Percentiles rank a stretch among this genome's conserved stretches.
phyloP scores from a whole-genome alignment of 805 yeast genomes.

The Candida succiphila region DNA sequence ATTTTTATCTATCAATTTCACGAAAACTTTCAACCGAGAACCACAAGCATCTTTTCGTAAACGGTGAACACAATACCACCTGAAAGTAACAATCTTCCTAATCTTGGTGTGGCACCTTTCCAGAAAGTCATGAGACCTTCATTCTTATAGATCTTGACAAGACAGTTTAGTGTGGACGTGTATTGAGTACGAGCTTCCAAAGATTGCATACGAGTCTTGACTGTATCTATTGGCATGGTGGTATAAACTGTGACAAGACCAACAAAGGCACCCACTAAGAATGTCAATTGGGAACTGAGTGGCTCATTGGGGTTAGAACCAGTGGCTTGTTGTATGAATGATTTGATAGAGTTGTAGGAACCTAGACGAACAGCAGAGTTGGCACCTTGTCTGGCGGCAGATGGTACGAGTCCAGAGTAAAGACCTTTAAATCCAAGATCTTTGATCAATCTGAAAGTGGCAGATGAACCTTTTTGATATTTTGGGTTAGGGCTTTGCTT shows the following conservation, averaged over 20 bases:
- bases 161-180: constrained; percentile 72
- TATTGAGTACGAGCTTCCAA: constrained; percentile 67
- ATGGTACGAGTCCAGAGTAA: constrained; percentile 86
- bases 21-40: constrained; percentile 32
- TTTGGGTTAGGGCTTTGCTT: constrained; percentile 67
- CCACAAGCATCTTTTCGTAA: constrained; percentile 76
- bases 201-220: constrained; percentile 95
- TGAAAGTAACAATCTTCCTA: constrained; percentile 83
- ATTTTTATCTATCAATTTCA: no score
- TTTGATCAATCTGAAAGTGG: constrained; percentile 52
- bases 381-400: constrained; percentile 90
- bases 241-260: constrained; percentile 85
- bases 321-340: constrained; percentile 61
- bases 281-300: constrained; percentile 69
- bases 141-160: constrained; percentile 64
- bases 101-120: constrained; percentile 97
- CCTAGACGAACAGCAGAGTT: constrained; percentile 94
- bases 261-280: constrained; percentile 82
- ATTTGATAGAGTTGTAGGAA: constrained; percentile 81
- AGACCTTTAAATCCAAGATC: constrained; percentile 81
- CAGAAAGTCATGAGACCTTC: constrained; percentile 90
- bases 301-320: constrained; percentile 63
- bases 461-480: constrained; percentile 59
- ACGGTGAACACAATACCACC: constrained; percentile 98
- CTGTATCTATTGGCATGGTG: constrained; percentile 94